Conservation (phyloP, 352 stramenopile species). For the Phytophthora brassicae region DNA sequence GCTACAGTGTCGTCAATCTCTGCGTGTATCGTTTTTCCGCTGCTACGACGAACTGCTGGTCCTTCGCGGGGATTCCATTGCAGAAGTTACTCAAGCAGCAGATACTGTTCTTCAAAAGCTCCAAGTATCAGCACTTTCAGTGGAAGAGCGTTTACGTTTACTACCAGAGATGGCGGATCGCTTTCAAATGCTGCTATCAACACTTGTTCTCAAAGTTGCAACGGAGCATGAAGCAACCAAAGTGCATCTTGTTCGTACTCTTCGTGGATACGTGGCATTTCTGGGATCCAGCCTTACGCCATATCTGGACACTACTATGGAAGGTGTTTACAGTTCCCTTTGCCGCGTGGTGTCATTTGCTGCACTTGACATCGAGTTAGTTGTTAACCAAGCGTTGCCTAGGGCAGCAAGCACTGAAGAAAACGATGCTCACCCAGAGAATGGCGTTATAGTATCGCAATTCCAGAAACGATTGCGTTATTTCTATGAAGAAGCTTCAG, state of each 20-base stretch:
- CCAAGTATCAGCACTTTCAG: slow-evolving; percentile 34
- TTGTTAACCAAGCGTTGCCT: slow-evolving; percentile 53
- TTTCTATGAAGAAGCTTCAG: slow-evolving; percentile 74
- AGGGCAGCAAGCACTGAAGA: slow-evolving; percentile 5
- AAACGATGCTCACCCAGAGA: neutral
- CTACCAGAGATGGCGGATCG: slow-evolving; percentile 61
- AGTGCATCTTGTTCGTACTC: slow-evolving; percentile 59
- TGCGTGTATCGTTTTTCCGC: slow-evolving; percentile 66
- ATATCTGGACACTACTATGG: slow-evolving; percentile 56
- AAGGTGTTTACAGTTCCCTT: slow-evolving; percentile 49
- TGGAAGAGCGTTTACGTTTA: slow-evolving; percentile 58
- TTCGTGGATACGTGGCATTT: slow-evolving; percentile 71
- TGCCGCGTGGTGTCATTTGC: slow-evolving; percentile 60
- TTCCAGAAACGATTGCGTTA: slow-evolving; percentile 78
- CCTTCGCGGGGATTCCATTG: slow-evolving; percentile 56
- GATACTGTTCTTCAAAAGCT: slow-evolving; percentile 30
- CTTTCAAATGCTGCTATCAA: slow-evolving; percentile 73
- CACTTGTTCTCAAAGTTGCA: slow-evolving; percentile 57
- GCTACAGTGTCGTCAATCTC: slow-evolving; percentile 44
- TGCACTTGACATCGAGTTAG: slow-evolving; percentile 70
- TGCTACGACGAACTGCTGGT: slow-evolving; percentile 83
- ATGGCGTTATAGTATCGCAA: slow-evolving; percentile 52
- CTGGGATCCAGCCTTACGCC: slow-evolving; percentile 38
- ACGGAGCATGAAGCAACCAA: slow-evolving; percentile 66
- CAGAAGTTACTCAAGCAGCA: slow-evolving; percentile 29